These are phyloP conservation scores for Epipyxis sp. DNA, from an alignment of 108 stramenopile species.

Conservation along the genomic window DNA sequence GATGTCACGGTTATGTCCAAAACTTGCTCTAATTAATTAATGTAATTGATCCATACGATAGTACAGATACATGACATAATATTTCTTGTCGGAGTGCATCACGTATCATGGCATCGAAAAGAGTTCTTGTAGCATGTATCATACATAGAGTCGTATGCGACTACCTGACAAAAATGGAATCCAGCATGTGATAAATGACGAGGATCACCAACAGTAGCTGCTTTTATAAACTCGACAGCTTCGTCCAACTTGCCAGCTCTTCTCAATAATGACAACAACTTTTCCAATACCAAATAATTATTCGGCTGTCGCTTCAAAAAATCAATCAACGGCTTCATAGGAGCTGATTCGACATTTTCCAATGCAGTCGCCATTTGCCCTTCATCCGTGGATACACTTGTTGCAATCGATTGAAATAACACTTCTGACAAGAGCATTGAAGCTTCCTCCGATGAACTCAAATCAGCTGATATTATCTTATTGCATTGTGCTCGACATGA, in stretches of 20 bases:
- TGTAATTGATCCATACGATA: too few species aligned
- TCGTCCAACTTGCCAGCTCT: constrained; percentile 55
- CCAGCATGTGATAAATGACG: constrained; percentile 50
- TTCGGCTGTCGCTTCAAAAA: constrained; percentile 42
- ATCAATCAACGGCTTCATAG: background rate
- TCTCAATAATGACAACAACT: constrained; percentile 47
- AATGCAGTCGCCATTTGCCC: constrained; percentile 33
- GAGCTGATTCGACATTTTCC: constrained; percentile 41
- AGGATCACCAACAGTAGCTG: constrained; percentile 42
- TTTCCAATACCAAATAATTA: constrained; percentile 51
- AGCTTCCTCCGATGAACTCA: constrained; percentile 45
- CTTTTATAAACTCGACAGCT: constrained; percentile 44
- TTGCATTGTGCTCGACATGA: constrained; percentile 43
- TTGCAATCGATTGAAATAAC: constrained; percentile 9
- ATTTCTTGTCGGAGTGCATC: too few species aligned
- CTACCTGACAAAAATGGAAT: constrained; percentile 54
- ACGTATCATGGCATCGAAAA: too few species aligned
- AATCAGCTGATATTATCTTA: too few species aligned
- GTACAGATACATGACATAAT: too few species aligned
- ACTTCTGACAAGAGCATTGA: constrained; percentile 58
- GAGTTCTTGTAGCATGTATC: too few species aligned
- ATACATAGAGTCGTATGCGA: too few species aligned
- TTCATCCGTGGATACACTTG: constrained; percentile 36
- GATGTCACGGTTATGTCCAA: too few species aligned
- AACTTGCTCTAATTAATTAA: too few species aligned